A percentile compares a stretch with the other conserved stretches of the same genome.
These are phyloP conservation scores for Pseudogymnoascus pannorum DNA, from an alignment of 2,329 filamentous ascomycete genomes.

Conservation along the genomic window DNA sequence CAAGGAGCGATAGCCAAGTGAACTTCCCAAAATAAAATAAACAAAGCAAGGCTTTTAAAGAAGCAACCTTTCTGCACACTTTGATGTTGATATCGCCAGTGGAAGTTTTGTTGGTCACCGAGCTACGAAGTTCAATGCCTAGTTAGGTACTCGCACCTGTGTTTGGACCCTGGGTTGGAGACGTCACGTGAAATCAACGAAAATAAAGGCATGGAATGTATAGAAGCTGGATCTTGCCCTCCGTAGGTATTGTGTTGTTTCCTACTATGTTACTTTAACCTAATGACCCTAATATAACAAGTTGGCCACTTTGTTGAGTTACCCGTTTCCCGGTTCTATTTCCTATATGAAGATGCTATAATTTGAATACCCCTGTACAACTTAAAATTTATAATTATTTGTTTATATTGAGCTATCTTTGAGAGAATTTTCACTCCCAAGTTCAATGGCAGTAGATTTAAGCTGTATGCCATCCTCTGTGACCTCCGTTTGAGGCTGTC, in stretches of 20 bases:
- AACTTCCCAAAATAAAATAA: neutral
- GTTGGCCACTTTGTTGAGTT: neutral
- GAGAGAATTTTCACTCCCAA: neutral
- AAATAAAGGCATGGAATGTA: neutral
- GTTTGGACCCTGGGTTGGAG: neutral
- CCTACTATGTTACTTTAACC: neutral
- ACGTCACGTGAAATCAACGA: neutral
- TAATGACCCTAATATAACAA: neutral
- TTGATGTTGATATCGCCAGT: neutral
- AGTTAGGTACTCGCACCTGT: neutral
- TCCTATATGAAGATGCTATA: neutral
- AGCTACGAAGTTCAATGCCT: neutral
- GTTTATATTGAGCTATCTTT: neutral
- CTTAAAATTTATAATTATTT: neutral
- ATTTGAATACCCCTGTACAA: no score
- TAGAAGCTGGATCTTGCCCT: neutral
- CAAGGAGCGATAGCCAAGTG: neutral
- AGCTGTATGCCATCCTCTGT: neutral
- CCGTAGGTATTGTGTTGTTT: neutral
- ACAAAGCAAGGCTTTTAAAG: neutral
- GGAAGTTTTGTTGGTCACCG: neutral
- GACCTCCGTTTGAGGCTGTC: neutral
- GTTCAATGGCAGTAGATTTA: neutral
- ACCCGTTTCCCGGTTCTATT: neutral
- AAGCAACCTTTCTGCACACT: neutral